A percentile compares a stretch with the other conserved stretches of the same genome.
phyloP scores from a whole-genome alignment of 371 early-diverging fungal genomes.

The Mucor mucedo region DNA sequence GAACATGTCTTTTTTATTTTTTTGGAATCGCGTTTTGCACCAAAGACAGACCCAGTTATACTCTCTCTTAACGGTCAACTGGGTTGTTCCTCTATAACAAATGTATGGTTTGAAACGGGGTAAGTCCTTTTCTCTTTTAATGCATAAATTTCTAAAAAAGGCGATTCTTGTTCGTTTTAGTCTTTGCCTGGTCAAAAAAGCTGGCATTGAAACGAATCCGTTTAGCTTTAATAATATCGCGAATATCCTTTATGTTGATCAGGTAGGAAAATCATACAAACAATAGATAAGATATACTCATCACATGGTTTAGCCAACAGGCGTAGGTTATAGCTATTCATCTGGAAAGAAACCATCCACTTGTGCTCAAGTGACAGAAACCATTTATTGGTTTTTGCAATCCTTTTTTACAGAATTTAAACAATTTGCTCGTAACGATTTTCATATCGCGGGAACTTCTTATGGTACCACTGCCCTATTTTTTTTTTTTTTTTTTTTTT shows the following conservation, averaged over 20 bases:
- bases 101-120: constrained; percentile 83
- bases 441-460: constrained; percentile 70
- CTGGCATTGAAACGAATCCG: constrained; percentile 62
- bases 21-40: constrained; percentile 80
- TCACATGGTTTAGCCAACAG: constrained; percentile 60
- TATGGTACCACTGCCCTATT: constrained; percentile 34
- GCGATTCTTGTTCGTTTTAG: constrained; percentile 16
- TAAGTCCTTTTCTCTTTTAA: constrained; percentile 2
- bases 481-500: constrained; percentile 24
- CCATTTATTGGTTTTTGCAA: constrained; percentile 69
- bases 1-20: constrained; percentile 85
- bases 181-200: constrained; percentile 26
- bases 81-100: constrained; percentile 78
- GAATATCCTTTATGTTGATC: constrained; percentile 77
- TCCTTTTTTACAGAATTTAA: constrained; percentile 55
- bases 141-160: constrained; percentile 10
- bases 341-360: constrained; percentile 34
- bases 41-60: constrained; percentile 73
- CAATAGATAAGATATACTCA: constrained; percentile 8
- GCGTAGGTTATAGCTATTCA: constrained; percentile 77
- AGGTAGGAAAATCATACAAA: constrained; percentile 13
- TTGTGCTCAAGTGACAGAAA: constrained; percentile 44
- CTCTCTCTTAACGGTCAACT: constrained; percentile 84
- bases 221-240: constrained; percentile 82
- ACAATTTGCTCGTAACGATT: constrained; percentile 22